These are phyloP conservation scores for Blastobotrys ciferrii DNA, from an alignment of 1,139 yeast genomes.

Conservation along the genomic window DNA sequence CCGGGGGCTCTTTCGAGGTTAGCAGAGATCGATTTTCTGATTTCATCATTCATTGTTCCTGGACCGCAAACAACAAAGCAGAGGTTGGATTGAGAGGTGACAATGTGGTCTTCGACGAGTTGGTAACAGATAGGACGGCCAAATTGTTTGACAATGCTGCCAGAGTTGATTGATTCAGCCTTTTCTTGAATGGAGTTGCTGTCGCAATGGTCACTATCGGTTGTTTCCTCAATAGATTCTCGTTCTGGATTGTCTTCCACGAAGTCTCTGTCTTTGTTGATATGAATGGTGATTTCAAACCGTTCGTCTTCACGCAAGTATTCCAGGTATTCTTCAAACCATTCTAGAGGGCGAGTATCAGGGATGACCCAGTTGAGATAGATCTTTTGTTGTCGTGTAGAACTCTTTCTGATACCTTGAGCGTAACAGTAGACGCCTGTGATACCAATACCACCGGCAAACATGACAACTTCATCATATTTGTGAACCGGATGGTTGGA, in stretches of 20 bases:
- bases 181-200: neutral
- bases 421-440: conserved; percentile 45
- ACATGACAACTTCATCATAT: conserved; percentile 49
- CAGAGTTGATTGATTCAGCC: conserved; percentile 5
- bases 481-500: conserved; percentile 46
- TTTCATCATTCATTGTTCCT: conserved; percentile 39
- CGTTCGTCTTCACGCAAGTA: conserved; percentile 9
- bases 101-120: conserved; percentile 4
- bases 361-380: conserved; percentile 48
- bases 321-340: conserved; percentile 52
- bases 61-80: conserved; percentile 48
- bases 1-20: conserved; percentile 29
- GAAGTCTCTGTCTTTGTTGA: conserved; percentile 3
- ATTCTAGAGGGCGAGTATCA: conserved; percentile 44
- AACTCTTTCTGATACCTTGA: conserved; percentile 17
- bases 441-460: conserved; percentile 69
- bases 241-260: neutral
- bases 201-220: neutral
- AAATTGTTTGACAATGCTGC: neutral
- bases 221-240: neutral
- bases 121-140: conserved; percentile 4
- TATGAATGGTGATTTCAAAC: conserved; percentile 10
- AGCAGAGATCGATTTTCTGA: conserved; percentile 38
- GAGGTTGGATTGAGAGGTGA: conserved; percentile 28
- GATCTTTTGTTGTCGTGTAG: conserved; percentile 34